Evolutionary conservation across 139 green algal genomes (phyloP).

Genomic region (Closterium sp.): DNA sequence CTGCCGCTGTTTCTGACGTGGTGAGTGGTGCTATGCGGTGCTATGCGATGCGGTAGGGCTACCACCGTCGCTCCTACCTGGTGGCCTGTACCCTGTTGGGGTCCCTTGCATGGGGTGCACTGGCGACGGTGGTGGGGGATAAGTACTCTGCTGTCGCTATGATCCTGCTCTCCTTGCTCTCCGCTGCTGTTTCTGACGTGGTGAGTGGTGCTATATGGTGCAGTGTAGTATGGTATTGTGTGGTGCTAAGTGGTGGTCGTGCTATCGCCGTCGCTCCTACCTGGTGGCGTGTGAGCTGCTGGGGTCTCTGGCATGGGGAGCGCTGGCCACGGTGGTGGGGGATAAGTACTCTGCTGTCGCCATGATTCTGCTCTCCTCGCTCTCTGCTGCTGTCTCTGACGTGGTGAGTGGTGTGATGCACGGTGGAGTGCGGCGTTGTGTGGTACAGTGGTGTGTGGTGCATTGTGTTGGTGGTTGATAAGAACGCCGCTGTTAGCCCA

Average conservation of each 20-base stretch:
- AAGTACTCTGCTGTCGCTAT: neutral
- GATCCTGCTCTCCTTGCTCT: neutral
- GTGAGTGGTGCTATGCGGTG: conserved; percentile 21
- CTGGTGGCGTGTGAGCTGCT: too few species aligned
- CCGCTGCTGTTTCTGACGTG: neutral
- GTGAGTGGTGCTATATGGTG: too few species aligned
- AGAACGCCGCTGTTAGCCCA: conserved; percentile 60
- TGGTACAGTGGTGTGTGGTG: conserved; percentile 52
- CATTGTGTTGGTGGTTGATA: conserved; percentile 78
- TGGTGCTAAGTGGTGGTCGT: neutral
- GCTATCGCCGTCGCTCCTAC: too few species aligned
- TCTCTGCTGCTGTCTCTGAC: neutral
- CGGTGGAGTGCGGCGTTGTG: conserved; percentile 65
- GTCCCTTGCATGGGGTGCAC: too few species aligned
- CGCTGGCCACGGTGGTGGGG: too few species aligned
- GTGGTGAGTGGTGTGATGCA: conserved; percentile 60
- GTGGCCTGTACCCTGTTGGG: too few species aligned
- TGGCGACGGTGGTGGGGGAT: too few species aligned
- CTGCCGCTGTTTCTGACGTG: conserved; percentile 83
- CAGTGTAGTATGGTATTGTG: neutral
- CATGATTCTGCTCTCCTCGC: neutral
- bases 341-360: neutral
- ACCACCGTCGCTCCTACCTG: too few species aligned
- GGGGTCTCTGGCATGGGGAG: too few species aligned
- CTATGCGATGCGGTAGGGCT: too few species aligned